Conservation (phyloP, 495 filamentous ascomycete species). For the Daldinia decipiens region DNA sequence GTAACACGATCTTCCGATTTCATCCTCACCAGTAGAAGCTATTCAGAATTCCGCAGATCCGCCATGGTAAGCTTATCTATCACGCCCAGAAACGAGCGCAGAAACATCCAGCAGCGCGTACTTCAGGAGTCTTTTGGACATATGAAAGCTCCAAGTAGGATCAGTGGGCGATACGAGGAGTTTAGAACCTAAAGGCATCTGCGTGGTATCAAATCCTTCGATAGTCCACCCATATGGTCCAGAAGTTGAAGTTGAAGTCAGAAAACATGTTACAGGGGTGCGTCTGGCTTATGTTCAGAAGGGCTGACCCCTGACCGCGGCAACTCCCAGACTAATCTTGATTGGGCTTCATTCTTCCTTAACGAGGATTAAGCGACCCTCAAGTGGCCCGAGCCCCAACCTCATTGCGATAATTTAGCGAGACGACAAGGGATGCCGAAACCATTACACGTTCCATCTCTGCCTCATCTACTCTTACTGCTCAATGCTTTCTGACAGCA, state of each 20-base stretch:
- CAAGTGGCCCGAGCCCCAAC: conserved; percentile 28
- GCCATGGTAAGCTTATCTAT: conserved; percentile 10
- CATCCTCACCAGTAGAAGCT: conserved; percentile 3
- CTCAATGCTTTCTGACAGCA: conserved; percentile 43
- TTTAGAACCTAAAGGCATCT: background rate
- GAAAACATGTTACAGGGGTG: conserved; percentile 32
- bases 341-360: conserved; percentile 12
- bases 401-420: conserved; percentile 45
- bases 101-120: conserved; percentile 35
- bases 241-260: conserved; percentile 15
- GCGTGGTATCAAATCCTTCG: conserved; percentile 22
- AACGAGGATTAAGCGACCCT: conserved; percentile 25
- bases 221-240: conserved; percentile 11
- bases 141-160: conserved; percentile 14
- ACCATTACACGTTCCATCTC: conserved; percentile 50
- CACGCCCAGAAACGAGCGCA: background rate
- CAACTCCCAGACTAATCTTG: conserved; percentile 27
- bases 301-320: conserved; percentile 25
- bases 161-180: background rate
- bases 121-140: conserved; percentile 10
- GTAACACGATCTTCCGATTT: background rate
- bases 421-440: conserved; percentile 45
- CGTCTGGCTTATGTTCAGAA: conserved; percentile 36
- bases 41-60: background rate
- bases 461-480: conserved; percentile 49